A percentile compares a stretch with the other conserved stretches of the same genome.
phyloP scores from a whole-genome alignment of 306 rosid species.

The Quercus cerris region DNA sequence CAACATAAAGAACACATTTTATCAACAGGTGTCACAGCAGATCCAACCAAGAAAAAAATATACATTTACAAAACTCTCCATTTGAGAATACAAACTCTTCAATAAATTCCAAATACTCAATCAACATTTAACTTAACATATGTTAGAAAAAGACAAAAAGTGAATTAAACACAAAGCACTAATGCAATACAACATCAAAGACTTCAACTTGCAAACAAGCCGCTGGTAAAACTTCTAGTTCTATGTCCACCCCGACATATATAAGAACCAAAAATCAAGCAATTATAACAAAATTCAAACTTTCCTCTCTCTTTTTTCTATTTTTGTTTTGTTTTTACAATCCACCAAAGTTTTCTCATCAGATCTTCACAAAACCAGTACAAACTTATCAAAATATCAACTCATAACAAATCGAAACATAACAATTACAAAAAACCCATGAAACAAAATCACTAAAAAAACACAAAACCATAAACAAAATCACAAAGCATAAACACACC shows the following conservation, averaged over 20 bases:
- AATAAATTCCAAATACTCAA: constrained; percentile 7
- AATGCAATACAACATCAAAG: not conserved
- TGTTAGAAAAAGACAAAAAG: not conserved
- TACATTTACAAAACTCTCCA: not conserved
- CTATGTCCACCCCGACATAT: not conserved
- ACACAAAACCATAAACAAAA: constrained; percentile 21
- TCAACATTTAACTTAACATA: not conserved
- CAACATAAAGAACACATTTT: not conserved
- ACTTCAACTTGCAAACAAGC: not conserved
- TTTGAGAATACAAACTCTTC: not conserved
- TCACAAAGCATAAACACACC: constrained; percentile 6
- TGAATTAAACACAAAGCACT: constrained; percentile 3
- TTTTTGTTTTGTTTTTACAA: not conserved
- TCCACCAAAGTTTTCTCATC: constrained; percentile 1
- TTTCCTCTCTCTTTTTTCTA: not conserved
- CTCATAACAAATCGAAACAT: constrained; percentile 11
- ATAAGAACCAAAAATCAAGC: not conserved
- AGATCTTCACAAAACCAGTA: constrained; percentile 34
- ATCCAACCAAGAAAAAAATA: constrained; percentile 17
- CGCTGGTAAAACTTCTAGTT: not conserved
- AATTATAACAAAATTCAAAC: constrained; percentile 13
- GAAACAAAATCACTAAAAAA: not conserved
- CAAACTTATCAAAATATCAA: not conserved
- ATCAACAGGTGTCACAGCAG: constrained; percentile 13
- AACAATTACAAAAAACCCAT: constrained; percentile 3